Conservation (phyloP, 2,329 filamentous ascomycete species). For the Trichoderma oligosporum region DNA sequence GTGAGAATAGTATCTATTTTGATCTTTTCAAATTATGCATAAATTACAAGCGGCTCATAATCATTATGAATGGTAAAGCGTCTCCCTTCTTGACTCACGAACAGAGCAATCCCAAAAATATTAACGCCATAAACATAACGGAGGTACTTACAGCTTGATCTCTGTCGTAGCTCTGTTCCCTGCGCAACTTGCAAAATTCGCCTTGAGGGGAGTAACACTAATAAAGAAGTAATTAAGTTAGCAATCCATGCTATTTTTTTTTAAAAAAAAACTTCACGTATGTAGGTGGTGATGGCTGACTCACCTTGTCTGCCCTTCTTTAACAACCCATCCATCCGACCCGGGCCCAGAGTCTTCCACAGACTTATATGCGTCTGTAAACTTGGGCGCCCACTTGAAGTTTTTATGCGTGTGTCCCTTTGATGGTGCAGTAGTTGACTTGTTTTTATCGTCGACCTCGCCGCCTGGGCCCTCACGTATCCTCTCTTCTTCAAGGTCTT, state of each 20-base stretch:
- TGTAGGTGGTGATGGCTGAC: slow-evolving; percentile 27
- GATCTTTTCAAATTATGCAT: slow-evolving; percentile 20
- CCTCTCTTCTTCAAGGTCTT: slow-evolving; percentile 62
- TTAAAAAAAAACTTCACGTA: not conserved
- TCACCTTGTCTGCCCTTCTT: slow-evolving; percentile 80
- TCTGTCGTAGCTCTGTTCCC: slow-evolving; percentile 63
- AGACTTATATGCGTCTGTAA: slow-evolving; percentile 80
- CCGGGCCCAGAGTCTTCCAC: slow-evolving; percentile 76
- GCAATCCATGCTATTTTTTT: not conserved
- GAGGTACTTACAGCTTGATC: slow-evolving; percentile 73
- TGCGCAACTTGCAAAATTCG: slow-evolving; percentile 81
- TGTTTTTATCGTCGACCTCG: slow-evolving; percentile 38
- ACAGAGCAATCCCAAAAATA: slow-evolving; percentile 25
- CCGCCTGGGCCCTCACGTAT: slow-evolving; percentile 64
- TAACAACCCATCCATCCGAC: slow-evolving; percentile 90
- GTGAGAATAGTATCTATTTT: slow-evolving; percentile 39
- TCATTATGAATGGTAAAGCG: slow-evolving; percentile 23
- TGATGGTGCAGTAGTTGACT: slow-evolving; percentile 22
- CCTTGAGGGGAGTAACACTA: slow-evolving; percentile 84
- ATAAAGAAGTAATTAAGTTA: slow-evolving; percentile 8
- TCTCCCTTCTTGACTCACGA: slow-evolving; percentile 18
- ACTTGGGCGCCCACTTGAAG: slow-evolving; percentile 91
- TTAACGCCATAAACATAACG: slow-evolving; percentile 18
- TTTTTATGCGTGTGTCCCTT: slow-evolving; percentile 69
- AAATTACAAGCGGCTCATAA: slow-evolving; percentile 28